phyloP scores from a whole-genome alignment of 805 yeast genomes.

The Monosporozyma solicola region DNA sequence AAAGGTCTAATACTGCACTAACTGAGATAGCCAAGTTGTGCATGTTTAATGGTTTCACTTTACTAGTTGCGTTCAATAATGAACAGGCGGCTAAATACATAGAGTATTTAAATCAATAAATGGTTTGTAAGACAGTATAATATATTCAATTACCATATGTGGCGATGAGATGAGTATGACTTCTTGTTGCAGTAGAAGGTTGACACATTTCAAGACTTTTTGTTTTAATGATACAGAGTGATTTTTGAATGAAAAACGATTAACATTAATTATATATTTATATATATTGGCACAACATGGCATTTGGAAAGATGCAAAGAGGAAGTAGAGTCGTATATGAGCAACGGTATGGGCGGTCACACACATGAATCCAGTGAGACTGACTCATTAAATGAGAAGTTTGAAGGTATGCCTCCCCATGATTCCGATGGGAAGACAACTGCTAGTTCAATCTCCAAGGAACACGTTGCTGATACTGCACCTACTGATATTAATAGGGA shows the following conservation, averaged over 20 bases:
- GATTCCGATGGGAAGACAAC: background rate
- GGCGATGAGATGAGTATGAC: background rate
- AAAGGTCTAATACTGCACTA: slow-evolving; percentile 33
- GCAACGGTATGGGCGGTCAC: background rate
- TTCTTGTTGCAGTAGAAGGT: background rate
- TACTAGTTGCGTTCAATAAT: slow-evolving; percentile 37
- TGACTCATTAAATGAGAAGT: slow-evolving; percentile 7
- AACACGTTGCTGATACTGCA: background rate
- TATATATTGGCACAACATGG: too few relatives aligned
- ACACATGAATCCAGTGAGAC: slow-evolving; percentile 7
- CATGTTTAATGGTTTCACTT: slow-evolving; percentile 34
- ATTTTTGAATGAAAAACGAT: background rate
- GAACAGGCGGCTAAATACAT: slow-evolving; percentile 45
- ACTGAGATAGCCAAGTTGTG: slow-evolving; percentile 35
- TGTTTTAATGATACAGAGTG: too few relatives aligned
- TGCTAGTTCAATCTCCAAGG: background rate
- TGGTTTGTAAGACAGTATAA: background rate
- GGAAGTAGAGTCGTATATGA: background rate
- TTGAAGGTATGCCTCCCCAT: background rate
- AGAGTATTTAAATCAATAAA: slow-evolving; percentile 23
- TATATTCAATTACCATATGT: background rate
- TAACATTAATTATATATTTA: too few relatives aligned
- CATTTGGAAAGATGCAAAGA: too few relatives aligned
- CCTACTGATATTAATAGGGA: background rate
- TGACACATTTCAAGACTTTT: background rate